Conservation (phyloP, 805 yeast species). For the Millerago galiae region DNA sequence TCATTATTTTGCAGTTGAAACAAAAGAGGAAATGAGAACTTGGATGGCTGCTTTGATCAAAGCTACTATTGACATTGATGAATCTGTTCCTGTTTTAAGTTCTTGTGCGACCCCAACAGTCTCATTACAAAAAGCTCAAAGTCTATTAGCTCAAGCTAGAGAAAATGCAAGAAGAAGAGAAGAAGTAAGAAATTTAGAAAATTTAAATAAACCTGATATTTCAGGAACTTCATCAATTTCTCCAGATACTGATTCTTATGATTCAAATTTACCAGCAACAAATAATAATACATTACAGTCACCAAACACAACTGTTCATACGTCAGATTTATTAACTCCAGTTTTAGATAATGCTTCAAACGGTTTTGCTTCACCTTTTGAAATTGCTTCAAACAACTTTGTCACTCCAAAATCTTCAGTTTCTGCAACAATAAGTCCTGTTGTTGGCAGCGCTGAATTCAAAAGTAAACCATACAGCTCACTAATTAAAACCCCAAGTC, state of each 20-base stretch:
- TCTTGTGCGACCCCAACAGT: slow-evolving; percentile 96
- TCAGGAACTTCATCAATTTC: slow-evolving; percentile 28
- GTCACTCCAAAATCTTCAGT: slow-evolving; percentile 37
- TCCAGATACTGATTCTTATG: slow-evolving; percentile 25
- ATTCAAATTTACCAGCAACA: slow-evolving; percentile 8
- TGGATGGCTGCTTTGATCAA: slow-evolving; percentile 96
- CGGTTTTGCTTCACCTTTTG: slow-evolving; percentile 65
- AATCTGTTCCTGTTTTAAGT: slow-evolving; percentile 82
- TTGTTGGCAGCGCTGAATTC: slow-evolving; percentile 13
- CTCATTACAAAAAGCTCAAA: slow-evolving; percentile 80
- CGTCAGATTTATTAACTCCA: slow-evolving; percentile 30
- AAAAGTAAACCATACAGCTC: slow-evolving; percentile 19
- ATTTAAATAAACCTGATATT: slow-evolving; percentile 16
- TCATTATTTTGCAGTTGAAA: slow-evolving; percentile 93
- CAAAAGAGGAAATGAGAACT: slow-evolving; percentile 81
- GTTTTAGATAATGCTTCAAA: slow-evolving; percentile 19
- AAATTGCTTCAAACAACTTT: slow-evolving; percentile 54
- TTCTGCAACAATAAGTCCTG: slow-evolving; percentile 16
- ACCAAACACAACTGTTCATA: slow-evolving; percentile 32
- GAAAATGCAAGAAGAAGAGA: slow-evolving; percentile 60
- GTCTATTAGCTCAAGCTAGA: slow-evolving; percentile 72
- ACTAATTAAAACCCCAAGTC: slow-evolving; percentile 1
- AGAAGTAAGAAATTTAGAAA: slow-evolving; percentile 28
- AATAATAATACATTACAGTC: slow-evolving; percentile 19
- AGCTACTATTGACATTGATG: slow-evolving; percentile 95